Conservation (phyloP, 139 green algal genomes). For the Gonium pectorale region DNA sequence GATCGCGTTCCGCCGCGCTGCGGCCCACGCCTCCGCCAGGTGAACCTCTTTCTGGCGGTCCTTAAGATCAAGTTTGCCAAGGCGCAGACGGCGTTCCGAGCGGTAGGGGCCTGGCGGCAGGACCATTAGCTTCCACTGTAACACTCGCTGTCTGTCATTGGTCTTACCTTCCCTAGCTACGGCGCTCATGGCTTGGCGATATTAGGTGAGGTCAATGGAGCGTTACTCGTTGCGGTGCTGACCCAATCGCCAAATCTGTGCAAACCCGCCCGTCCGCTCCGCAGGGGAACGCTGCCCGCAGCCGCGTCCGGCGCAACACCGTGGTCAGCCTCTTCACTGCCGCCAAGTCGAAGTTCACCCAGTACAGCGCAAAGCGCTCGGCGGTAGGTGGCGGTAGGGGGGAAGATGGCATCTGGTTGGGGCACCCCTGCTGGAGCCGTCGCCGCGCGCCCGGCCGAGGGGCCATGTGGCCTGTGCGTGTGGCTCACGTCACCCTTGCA, state of each 20-base stretch:
- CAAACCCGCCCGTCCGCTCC: background rate
- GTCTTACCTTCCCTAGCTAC: too few relatives aligned
- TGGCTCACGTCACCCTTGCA: too few relatives aligned
- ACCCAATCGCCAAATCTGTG: too few relatives aligned
- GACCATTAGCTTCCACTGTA: too few relatives aligned
- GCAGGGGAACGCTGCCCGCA: conserved; percentile 17
- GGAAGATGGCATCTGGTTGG: background rate
- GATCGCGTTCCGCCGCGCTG: too few relatives aligned
- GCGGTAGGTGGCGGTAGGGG: background rate
- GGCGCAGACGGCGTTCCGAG: conserved; percentile 68
- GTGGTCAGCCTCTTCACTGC: conserved; percentile 1
- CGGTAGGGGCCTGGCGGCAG: background rate
- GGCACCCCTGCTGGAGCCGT: too few relatives aligned
- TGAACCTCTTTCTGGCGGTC: conserved; percentile 89
- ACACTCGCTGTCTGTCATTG: too few relatives aligned
- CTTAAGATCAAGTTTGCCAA: conserved; percentile 86
- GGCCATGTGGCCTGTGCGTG: too few relatives aligned
- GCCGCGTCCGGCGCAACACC: conserved; percentile 30
- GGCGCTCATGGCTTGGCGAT: too few relatives aligned
- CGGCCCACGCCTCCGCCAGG: conserved; percentile 49
- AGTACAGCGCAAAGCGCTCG: conserved; percentile 23
- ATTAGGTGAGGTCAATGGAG: too few relatives aligned
- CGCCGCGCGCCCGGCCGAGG: too few relatives aligned
- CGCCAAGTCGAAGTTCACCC: background rate
- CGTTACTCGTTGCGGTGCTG: too few relatives aligned